Percentiles rank a stretch among this genome's conserved stretches.
phyloP scores from a whole-genome alignment of 352 stramenopile genomes.

The Peronospora destructor region DNA sequence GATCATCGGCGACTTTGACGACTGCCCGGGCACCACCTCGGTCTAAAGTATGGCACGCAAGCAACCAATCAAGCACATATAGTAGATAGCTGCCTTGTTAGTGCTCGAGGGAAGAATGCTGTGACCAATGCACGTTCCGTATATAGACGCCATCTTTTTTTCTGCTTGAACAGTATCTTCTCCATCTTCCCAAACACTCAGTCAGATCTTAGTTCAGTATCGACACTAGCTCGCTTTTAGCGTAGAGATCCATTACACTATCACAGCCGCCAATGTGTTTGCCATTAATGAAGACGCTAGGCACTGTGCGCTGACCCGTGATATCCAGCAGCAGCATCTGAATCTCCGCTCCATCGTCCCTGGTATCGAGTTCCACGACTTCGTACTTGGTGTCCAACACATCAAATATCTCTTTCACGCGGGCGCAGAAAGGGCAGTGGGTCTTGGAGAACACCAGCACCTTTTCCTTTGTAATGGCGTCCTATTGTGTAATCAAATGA shows the following conservation, averaged over 20 bases:
- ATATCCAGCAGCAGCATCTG: conserved; percentile 87
- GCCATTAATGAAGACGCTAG: conserved; percentile 97
- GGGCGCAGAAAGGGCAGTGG: conserved; percentile 89
- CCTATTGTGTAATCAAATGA: conserved; percentile 16
- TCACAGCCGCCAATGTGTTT: conserved; percentile 94
- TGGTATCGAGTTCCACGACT: conserved; percentile 65
- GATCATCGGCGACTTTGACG: conserved; percentile 94
- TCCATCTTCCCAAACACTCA: background rate
- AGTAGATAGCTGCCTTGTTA: background rate
- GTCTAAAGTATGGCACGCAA: conserved; percentile 45
- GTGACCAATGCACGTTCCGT: conserved; percentile 18
- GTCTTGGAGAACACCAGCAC: conserved; percentile 94
- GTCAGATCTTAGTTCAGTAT: conserved; percentile 35
- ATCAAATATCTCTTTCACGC: conserved; percentile 86
- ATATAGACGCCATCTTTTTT: conserved; percentile 4
- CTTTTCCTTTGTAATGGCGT: conserved; percentile 54
- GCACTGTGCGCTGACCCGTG: conserved; percentile 93
- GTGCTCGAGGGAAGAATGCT: conserved; percentile 13
- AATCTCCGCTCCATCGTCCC: conserved; percentile 85
- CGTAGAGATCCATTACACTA: conserved; percentile 46
- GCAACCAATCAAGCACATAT: conserved; percentile 5
- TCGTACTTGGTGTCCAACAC: conserved; percentile 60
- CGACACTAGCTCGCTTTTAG: conserved; percentile 43
- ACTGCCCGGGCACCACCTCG: conserved; percentile 88
- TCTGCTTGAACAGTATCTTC: background rate